Conservation (phyloP, 192 early-diverging fungal genomes). For the Lobulomyces angularis region DNA sequence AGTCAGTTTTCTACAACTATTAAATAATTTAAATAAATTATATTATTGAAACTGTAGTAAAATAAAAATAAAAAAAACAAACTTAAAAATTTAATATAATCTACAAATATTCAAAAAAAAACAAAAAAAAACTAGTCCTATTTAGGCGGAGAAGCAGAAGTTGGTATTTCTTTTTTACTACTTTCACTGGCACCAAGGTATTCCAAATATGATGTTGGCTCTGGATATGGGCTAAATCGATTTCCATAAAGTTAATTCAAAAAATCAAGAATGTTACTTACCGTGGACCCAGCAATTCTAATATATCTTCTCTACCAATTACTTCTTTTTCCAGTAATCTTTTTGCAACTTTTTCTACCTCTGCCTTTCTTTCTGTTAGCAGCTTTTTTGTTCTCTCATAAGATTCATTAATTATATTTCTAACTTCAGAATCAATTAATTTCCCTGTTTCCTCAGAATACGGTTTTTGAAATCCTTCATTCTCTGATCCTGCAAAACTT, state of each 20-base stretch:
- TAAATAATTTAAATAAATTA: too few species aligned
- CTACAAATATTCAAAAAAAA: too few species aligned
- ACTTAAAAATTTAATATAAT: too few species aligned
- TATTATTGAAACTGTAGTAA: too few species aligned
- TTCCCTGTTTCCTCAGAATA: constrained; percentile 89
- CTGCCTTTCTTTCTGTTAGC: constrained; percentile 68
- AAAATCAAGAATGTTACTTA: constrained; percentile 2
- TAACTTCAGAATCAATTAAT: constrained; percentile 90
- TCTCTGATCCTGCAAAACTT: constrained; percentile 59
- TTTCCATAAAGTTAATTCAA: neutral
- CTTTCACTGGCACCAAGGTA: too few species aligned
- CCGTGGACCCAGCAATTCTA: constrained; percentile 63
- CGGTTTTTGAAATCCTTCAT: constrained; percentile 79
- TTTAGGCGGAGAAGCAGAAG: too few species aligned
- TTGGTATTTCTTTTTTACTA: too few species aligned
- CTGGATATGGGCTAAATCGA: too few species aligned
- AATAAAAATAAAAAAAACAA: too few species aligned
- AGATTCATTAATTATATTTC: constrained; percentile 65
- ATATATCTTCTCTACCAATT: constrained; percentile 91
- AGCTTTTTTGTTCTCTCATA: constrained; percentile 74
- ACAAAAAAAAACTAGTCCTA: too few species aligned
- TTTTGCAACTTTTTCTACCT: constrained; percentile 86
- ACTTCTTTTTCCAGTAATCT: constrained; percentile 95
- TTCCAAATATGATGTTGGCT: too few species aligned
- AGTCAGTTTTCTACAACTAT: too few species aligned